Evolutionary conservation across 805 yeast genomes (phyloP).

Genomic region (Zygosaccharomyces lentus): DNA sequence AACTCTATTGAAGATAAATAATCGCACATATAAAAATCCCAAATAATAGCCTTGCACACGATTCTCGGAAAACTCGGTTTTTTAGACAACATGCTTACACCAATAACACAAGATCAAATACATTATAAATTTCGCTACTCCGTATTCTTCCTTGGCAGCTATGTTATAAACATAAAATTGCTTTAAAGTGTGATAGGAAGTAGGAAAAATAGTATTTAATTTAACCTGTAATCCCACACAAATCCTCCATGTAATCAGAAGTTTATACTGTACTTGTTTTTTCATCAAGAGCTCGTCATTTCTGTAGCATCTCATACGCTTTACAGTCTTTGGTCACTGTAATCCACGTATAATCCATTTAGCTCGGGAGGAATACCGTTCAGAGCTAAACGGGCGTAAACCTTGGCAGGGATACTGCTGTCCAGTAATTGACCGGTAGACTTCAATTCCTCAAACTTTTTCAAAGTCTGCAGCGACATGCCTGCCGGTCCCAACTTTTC

Average conservation of each 20-base stretch:
- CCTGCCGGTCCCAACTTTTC: slow-evolving; percentile 48
- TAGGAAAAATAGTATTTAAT: not conserved
- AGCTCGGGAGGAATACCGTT: slow-evolving; percentile 52
- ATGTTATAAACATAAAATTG: not conserved
- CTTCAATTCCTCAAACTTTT: slow-evolving; percentile 63
- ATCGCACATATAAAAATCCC: too few relatives aligned
- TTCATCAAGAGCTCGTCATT: too few relatives aligned
- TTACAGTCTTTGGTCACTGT: slow-evolving; percentile 40
- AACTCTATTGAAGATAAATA: too few relatives aligned
- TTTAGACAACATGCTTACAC: too few relatives aligned
- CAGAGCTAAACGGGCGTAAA: slow-evolving; percentile 63
- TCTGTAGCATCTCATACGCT: not conserved
- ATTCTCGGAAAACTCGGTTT: too few relatives aligned
- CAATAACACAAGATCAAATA: too few relatives aligned
- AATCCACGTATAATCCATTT: slow-evolving; percentile 68
- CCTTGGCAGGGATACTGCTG: slow-evolving; percentile 68
- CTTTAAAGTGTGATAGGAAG: not conserved
- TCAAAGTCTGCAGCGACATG: slow-evolving; percentile 59
- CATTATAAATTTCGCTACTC: too few relatives aligned
- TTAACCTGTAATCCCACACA: not conserved
- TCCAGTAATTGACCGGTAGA: slow-evolving; percentile 52
- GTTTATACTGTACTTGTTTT: too few relatives aligned
- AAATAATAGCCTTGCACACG: too few relatives aligned
- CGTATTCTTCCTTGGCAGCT: not conserved
- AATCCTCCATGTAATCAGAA: too few relatives aligned